Evolutionary conservation across 1,284 basidiomycete genomes (phyloP), one percentile per base, ranked within the genome.

Genomic region (Ceraceosorus bombacis): DNA sequence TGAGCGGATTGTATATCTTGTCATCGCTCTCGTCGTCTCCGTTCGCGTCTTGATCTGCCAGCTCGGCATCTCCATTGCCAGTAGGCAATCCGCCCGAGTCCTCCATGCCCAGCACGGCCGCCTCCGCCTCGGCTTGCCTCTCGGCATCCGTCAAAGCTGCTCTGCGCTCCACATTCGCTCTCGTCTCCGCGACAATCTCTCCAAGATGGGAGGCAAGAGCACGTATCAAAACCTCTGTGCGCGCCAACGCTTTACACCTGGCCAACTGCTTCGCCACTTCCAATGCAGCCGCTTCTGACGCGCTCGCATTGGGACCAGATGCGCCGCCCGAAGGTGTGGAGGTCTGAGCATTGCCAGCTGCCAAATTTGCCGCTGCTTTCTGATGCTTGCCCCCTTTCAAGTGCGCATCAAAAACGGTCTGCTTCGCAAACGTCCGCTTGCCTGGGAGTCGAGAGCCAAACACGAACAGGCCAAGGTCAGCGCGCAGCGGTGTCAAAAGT

Each of bases 361-460:
- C 84, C 68, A 88, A 84, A 69, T 87, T 88, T 55, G 86, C 85
- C 9, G 85, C 82, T 9, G 90, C 88, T 79, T 97, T 98, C 75
- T 89, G 81, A 78, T 98, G 95, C 78, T 92, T 96, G 79, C 90
- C 92, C 39, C 91, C 94, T 7, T 85, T 89, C 53, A 98, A 80
- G 77, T 98, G 95, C 5, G 91, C 93, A 71, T 96, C 90, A 78
- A 93, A 98, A 5, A 98, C 95, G 0, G 94, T 96, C 78, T 96
- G 90, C 78, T 97, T 99, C 10, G 93, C 85, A 78, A 97, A 98
- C 64, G 83, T 82, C 75, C 93, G 92, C 78, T 92, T 89, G 77
- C 92, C 90, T 92, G 60, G 53, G 48, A 17, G 27, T 27, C 27
- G 27, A 27, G 27, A 27, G 27, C 27, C 27, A 27, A 27, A 27